phyloP scores from a whole-genome alignment of 2,329 filamentous ascomycete genomes.

The Botrytis medusae region DNA sequence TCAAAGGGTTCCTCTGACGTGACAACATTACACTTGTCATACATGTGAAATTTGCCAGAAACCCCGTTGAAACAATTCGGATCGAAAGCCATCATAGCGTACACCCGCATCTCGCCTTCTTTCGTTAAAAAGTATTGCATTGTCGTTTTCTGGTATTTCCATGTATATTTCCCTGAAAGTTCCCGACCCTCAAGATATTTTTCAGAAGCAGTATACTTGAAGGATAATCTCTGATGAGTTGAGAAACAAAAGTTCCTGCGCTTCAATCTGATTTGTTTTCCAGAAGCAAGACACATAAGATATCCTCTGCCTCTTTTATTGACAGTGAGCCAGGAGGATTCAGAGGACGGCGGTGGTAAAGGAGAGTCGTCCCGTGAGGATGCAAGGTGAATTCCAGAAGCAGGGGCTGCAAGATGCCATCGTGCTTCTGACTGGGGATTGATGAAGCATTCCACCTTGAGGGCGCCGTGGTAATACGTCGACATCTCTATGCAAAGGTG shows the following conservation, averaged over 20 bases:
- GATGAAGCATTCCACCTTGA: neutral
- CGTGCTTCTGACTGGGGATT: neutral
- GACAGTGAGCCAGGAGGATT: neutral
- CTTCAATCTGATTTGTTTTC: neutral
- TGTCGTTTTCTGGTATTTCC: neutral
- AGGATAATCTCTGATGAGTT: neutral
- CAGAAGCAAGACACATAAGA: neutral
- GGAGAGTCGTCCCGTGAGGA: neutral
- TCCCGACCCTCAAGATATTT: neutral
- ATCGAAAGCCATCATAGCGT: neutral
- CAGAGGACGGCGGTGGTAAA: neutral
- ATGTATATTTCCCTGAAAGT: neutral
- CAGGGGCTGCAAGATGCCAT: neutral
- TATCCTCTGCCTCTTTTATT: neutral
- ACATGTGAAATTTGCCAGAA: neutral
- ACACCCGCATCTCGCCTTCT: neutral
- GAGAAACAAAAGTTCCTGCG: neutral
- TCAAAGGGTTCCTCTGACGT: too few relatives aligned
- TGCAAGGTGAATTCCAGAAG: neutral
- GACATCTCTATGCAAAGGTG: neutral
- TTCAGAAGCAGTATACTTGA: neutral
- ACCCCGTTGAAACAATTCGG: neutral
- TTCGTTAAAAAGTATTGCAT: neutral
- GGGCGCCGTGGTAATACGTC: neutral
- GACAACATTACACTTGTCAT: neutral